Conservation (phyloP, 2,329 filamentous ascomycete species). For the Cercospora sesami region DNA sequence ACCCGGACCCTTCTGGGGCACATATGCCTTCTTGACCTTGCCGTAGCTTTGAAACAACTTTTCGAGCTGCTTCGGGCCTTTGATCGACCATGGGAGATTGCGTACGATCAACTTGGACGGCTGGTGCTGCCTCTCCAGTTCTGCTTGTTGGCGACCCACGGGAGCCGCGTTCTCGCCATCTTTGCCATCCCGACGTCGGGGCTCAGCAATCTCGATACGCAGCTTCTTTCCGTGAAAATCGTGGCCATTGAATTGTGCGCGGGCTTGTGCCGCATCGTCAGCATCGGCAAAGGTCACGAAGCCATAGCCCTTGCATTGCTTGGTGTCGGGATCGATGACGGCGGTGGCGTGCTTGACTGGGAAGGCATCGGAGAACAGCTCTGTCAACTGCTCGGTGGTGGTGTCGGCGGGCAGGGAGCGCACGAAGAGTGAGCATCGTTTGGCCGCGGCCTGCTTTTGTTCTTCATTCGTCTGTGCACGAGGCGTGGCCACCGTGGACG, state of each 20-base stretch:
- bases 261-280: constrained; percentile 81
- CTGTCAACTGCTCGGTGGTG: constrained; percentile 79
- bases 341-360: constrained; percentile 96
- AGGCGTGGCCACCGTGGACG: not conserved
- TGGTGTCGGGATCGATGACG: constrained; percentile 80
- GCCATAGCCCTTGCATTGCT: constrained; percentile 85
- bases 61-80: constrained; percentile 75
- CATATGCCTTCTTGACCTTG: constrained; percentile 82
- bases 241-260: constrained; percentile 76
- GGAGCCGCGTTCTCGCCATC: constrained; percentile 36
- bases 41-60: constrained; percentile 83
- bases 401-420: constrained; percentile 76
- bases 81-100: constrained; percentile 95
- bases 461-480: constrained; percentile 7
- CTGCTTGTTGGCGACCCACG: constrained; percentile 68
- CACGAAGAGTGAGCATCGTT: constrained; percentile 70
- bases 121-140: constrained; percentile 62
- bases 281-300: constrained; percentile 96
- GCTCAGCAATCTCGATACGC: constrained; percentile 82
- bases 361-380: constrained; percentile 90
- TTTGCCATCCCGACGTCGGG: constrained; percentile 66
- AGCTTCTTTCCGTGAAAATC: constrained; percentile 78
- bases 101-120: constrained; percentile 86
- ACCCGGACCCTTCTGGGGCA: constrained; percentile 72
- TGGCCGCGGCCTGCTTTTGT: constrained; percentile 27